phyloP scores from a whole-genome alignment of 352 stramenopile genomes.

The Peronospora destructor region DNA sequence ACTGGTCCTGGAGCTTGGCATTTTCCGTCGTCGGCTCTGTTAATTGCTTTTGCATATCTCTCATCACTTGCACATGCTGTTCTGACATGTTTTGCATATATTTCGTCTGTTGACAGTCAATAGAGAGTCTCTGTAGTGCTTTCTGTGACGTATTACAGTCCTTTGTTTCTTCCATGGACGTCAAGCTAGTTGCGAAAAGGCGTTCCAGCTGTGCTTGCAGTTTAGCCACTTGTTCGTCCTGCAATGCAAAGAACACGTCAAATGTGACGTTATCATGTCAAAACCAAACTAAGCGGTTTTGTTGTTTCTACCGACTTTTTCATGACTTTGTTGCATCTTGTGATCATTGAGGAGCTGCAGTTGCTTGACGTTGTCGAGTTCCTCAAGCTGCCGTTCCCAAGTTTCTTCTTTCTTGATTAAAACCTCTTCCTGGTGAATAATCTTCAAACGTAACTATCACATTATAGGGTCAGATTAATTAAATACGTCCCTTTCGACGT shows the following conservation, averaged over 20 bases:
- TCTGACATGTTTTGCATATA: constrained; percentile 14
- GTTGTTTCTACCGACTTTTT: constrained; percentile 38
- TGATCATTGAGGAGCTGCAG: constrained; percentile 64
- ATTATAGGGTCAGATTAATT: background rate
- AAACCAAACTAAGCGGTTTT: constrained; percentile 6
- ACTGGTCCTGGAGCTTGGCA: constrained; percentile 30
- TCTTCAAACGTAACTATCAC: constrained; percentile 58
- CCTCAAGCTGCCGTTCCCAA: constrained; percentile 58
- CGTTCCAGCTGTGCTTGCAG: constrained; percentile 61
- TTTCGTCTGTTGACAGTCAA: constrained; percentile 21
- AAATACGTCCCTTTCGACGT: background rate
- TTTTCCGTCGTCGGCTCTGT: constrained; percentile 42
- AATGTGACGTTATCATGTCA: background rate
- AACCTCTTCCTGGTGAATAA: constrained; percentile 77
- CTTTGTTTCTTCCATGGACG: constrained; percentile 30
- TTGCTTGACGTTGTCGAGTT: constrained; percentile 68
- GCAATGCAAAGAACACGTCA: background rate
- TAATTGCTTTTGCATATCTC: constrained; percentile 44
- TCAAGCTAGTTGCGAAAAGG: constrained; percentile 24
- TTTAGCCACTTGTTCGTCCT: constrained; percentile 60
- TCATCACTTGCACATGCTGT: constrained; percentile 29
- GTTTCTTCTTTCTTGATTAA: constrained; percentile 56
- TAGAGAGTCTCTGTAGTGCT: constrained; percentile 16
- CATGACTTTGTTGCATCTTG: constrained; percentile 38
- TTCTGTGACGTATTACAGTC: constrained; percentile 14